Evolutionary conservation across 495 filamentous ascomycete species (phyloP), one percentile per base, ranked within the genome.

Genomic region (Xylaria flabelliformis): DNA sequence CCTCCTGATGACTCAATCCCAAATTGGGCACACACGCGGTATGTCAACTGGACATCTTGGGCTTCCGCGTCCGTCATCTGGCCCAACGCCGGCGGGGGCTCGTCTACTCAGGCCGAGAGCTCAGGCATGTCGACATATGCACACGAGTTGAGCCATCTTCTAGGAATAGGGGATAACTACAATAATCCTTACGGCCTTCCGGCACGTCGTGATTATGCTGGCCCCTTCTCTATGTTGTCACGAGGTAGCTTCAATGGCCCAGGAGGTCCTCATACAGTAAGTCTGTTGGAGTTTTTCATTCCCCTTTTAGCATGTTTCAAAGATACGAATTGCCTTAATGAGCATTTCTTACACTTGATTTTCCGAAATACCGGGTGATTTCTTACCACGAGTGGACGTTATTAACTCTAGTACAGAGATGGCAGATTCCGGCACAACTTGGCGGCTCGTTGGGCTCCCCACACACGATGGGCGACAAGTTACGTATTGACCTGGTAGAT

Each of bases 121-220:
- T 84, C 82, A 4, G 82, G 81, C 4, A 80, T 83, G 82, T 75
- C 71, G 0, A 82, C 80, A 0, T 83, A 80, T 69, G 81, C 81
- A 1, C 80, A 83, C 64, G 81, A 83, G 64, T 72, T 84, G 10
- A 79, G 74, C n/a, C 82, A 84, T 71, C 64, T 84, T 46, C 69
- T 84, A 0, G 80, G 79, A 3, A 84, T 84, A 55, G 80, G 81
- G 17, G 82, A 84, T 61, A 84, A 84, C 67, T 84, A 84, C 42
- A 84, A 84, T 62, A 83, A 84, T 65, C 82, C 82, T 48, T 84
- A 80, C 53, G 62, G 78, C 24, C 56, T 72, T 48, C 81, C 81
- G n/a, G 72, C 73, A 53, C 79, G 80, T 24, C 81, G 82, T 62
- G 76, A 75, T 17, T 84, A 82, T 61, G 77, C 81, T 4, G 82